Evolutionary conservation across 116 monocot species (phyloP).

Genomic region (Posidonia oceanica): DNA sequence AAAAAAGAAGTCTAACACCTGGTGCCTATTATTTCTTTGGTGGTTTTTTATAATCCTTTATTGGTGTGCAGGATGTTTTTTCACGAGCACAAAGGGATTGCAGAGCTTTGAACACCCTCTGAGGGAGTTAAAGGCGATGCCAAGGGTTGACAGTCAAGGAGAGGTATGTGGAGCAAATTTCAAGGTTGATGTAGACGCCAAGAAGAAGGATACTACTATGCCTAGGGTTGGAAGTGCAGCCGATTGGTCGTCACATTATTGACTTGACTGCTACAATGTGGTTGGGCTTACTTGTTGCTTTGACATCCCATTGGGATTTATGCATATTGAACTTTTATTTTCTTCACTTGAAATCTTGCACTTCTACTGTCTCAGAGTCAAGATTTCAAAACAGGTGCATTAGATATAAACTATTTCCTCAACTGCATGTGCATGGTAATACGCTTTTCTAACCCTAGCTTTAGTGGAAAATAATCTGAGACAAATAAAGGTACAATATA

Average conservation of each 20-base stretch:
- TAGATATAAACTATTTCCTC: neutral
- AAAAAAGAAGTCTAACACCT: neutral
- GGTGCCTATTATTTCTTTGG: neutral
- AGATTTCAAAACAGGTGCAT: neutral
- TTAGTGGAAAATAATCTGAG: neutral
- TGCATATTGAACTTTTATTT: neutral
- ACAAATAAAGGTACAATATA: neutral
- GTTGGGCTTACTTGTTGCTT: neutral
- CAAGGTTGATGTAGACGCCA: constrained; percentile 46
- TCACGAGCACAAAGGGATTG: constrained; percentile 54
- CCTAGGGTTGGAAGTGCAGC: constrained; percentile 74
- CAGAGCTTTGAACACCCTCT: constrained; percentile 80
- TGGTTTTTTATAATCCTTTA: neutral
- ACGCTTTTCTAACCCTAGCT: neutral
- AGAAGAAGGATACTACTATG: constrained; percentile 36
- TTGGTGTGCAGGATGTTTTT: constrained; percentile 58
- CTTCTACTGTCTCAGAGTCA: neutral
- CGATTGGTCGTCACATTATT: constrained; percentile 65
- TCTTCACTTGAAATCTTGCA: neutral
- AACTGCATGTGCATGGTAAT: neutral
- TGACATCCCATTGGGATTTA: neutral
- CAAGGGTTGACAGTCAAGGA: constrained; percentile 81
- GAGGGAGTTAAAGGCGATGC: constrained; percentile 66
- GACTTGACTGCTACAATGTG: neutral
- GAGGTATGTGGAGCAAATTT: constrained; percentile 57